Base-by-base conservation (phyloP, 2,329 filamentous ascomycete species). In the Daldinia eschscholtzii region DNA sequence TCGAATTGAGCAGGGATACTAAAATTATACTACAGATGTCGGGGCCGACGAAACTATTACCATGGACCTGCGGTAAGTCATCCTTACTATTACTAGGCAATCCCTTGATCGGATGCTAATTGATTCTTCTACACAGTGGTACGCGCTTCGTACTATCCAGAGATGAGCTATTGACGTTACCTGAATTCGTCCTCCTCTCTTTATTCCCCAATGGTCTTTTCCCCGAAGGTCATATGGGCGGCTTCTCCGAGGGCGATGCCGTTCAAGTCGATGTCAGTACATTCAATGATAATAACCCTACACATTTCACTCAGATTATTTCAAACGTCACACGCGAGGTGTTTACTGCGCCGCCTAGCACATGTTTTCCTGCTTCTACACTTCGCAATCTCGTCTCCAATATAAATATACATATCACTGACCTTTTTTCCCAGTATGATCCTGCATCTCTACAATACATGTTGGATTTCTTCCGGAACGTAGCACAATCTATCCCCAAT, bases 131-230 rank as follows among this genome's bases (percentile, higher is more conserved):
- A 26, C 73, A 71, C 76, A 98, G 96, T 81, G 96, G 95, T 74
- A 96, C 92, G 65, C 91, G 93, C 74, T 99, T 99, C 80, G 94
- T 94, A 18, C 88, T 99, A 57, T 98, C 95, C 13, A 87, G 96
- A 79, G 96, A 99, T 78, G 96, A 99, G 81, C 88, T 99, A 59
- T 85, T 99, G 71, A 99, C 96, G 9, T 86, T 99, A 56, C 96
- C 96, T 60, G 96, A 99, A 83, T 99, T 99, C 77, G 96, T 99
- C 52, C 87, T 99, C 50, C 85, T 99, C 44, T 99, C 96, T n/a
- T 86, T 99, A 44, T 99, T 99, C 76, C 96, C 96, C 42, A 99
- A 99, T 79, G 96, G 96, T n/a, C 87, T 99, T 26, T 94, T 99
- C 70, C 96, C 96, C 4, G 96, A 99, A 80, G 94, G 95, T 15